Base-by-base conservation (phyloP, 1,284 basidiomycete species). In the Fomitopsis schrenkii region DNA sequence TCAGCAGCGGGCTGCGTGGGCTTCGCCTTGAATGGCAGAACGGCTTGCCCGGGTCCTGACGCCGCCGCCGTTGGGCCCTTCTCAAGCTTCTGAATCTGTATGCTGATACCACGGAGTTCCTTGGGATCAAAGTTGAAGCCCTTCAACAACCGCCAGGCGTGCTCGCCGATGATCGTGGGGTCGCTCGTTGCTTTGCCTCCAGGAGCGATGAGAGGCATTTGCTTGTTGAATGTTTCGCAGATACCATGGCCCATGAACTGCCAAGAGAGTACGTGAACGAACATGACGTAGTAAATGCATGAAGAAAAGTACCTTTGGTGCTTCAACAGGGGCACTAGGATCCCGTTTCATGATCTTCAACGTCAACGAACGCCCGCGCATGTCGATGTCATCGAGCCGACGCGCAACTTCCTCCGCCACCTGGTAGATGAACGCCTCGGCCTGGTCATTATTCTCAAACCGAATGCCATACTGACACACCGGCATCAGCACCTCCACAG, bases 201-300 rank as follows among this genome's bases (percentile, higher is more conserved):
- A 3, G 80, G 77, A 3, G 80, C 86, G 8, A 80, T 76, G 1
- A 96, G 77, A 1, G 84, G 74, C 0, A 77, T 77, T 65, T 92
- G 91, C 71, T 90, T 92, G 72, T 87, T 95, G 76, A 90, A 91
- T 0, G 87, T 82, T 59, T 95, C 88, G 73, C 95, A 98, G 10
- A 83, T 76, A 1, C 97, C 97, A 70, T 98, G 96, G 0, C 97
- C 97, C 66, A 98, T 81, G 66, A 98, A 98, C 91, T 94, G 30
- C 12, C 10, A 2, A 30, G 26, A 17, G 2, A 36, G 17, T 10
- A 22, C n/a, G 46, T 33, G n/a, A 22, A 22, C 22, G 33, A 38
- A 15, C 15, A 1, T 14, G 10, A 36, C 26, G 36, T 17, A n/a
- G 36, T 48, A 26, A 42, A 46, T 12, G 26, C 15, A 26, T 15